Conservation (phyloP, 2,329 filamentous ascomycete genomes). For the Trichoderma sp. region DNA sequence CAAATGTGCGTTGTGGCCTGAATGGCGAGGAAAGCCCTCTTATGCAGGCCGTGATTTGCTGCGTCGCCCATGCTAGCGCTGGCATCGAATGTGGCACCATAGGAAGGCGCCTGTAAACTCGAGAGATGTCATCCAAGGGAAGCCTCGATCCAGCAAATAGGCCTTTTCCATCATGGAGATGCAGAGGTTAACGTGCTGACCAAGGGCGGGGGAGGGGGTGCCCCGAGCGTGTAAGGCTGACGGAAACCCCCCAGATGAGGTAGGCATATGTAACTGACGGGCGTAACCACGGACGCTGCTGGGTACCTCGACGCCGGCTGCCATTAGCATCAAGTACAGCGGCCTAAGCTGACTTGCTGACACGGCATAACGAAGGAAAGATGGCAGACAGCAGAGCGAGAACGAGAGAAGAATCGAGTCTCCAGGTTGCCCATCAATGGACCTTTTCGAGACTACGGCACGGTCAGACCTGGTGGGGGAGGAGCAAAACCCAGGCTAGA, state of each 20-base stretch:
- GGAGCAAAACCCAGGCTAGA: not conserved
- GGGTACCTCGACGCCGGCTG: not conserved
- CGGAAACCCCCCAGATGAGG: constrained; percentile 22
- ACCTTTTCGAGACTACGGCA: constrained; percentile 14
- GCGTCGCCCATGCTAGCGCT: constrained; percentile 19
- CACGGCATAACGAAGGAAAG: not conserved
- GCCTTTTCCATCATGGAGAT: constrained; percentile 4
- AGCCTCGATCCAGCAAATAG: constrained; percentile 10
- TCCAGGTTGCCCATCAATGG: not conserved
- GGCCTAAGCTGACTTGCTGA: constrained; percentile 24
- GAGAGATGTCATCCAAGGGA: not conserved
- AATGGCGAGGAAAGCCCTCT: not conserved
- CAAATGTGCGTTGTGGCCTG: not conserved
- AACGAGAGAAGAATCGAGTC: not conserved
- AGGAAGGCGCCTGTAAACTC: constrained; percentile 3
- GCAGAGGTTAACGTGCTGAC: constrained; percentile 20
- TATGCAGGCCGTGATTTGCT: constrained; percentile 25
- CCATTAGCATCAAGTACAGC: not conserved
- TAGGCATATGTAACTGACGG: not conserved
- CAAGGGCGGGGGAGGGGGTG: constrained; percentile 17
- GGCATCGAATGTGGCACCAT: constrained; percentile 21
- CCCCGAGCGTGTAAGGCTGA: constrained; percentile 27
- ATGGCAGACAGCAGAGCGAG: not conserved
- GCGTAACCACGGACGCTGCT: not conserved
- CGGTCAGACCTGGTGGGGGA: constrained; percentile 21